Conservation (phyloP, 1,284 basidiomycete genomes). For the Pyrrhoderma lamaoense region DNA sequence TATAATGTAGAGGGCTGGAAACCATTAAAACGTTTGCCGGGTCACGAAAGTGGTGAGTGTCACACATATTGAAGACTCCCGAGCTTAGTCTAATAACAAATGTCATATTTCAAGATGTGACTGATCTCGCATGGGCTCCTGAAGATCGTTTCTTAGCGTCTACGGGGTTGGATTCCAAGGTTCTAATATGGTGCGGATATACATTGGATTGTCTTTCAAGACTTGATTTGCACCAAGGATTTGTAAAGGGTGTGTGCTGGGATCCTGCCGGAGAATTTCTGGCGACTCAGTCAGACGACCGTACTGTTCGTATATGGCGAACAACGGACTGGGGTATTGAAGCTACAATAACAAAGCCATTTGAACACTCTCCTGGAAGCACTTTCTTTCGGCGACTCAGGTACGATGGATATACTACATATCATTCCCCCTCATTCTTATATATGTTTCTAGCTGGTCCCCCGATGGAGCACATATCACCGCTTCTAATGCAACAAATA, state of each 20-base stretch:
- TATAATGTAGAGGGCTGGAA: slow-evolving; percentile 98
- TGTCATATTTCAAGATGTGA: slow-evolving; percentile 65
- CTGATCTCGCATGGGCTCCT: slow-evolving; percentile 92
- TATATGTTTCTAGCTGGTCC: slow-evolving; percentile 69
- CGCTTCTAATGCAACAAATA: slow-evolving; percentile 95
- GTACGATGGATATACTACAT: slow-evolving; percentile 34
- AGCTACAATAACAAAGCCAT: slow-evolving; percentile 81
- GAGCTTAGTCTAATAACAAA: slow-evolving; percentile 6
- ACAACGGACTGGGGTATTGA: slow-evolving; percentile 89
- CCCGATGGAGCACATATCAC: slow-evolving; percentile 98
- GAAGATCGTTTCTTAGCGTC: slow-evolving; percentile 90
- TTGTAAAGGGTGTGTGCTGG: slow-evolving; percentile 98
- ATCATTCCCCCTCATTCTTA: neutral
- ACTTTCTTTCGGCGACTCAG: slow-evolving; percentile 93
- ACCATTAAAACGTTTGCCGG: slow-evolving; percentile 83
- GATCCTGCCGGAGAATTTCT: slow-evolving; percentile 96
- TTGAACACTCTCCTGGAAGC: slow-evolving; percentile 88
- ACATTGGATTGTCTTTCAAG: slow-evolving; percentile 80
- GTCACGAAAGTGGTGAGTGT: slow-evolving; percentile 80
- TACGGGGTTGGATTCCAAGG: slow-evolving; percentile 86
- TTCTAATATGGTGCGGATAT: slow-evolving; percentile 89
- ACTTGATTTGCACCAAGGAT: slow-evolving; percentile 87
- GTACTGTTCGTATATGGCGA: slow-evolving; percentile 94
- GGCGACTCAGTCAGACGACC: slow-evolving; percentile 95
- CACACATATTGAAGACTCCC: slow-evolving; percentile 17